Evolutionary conservation across 208 protist genomes (phyloP).

Genomic region (Trypanosoma boissoni): DNA sequence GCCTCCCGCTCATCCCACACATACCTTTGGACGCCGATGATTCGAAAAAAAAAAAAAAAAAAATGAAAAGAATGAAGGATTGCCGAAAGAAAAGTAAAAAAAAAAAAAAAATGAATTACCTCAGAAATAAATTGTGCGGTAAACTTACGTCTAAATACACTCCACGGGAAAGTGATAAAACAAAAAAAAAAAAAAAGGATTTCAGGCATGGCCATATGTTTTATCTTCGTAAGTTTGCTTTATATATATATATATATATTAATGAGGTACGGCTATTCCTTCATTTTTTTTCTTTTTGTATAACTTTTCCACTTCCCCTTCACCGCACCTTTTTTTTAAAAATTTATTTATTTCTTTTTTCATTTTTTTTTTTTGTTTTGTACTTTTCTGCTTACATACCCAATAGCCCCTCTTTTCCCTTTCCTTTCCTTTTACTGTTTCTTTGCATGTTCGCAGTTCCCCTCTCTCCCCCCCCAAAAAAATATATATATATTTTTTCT

Average conservation of each 20-base stretch:
- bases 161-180: slow-evolving; percentile 11
- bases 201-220: too few species aligned
- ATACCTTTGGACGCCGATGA: too few species aligned
- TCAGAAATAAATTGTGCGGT: not conserved
- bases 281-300: not conserved
- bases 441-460: not conserved
- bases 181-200: slow-evolving; percentile 17
- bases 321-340: not conserved
- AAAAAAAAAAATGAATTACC: not conserved
- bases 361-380: slow-evolving; percentile 13
- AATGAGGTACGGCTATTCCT: slow-evolving; percentile 4
- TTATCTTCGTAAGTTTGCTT: too few species aligned
- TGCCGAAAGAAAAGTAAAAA: not conserved
- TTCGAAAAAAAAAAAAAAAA: slow-evolving; percentile 17
- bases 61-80: not conserved
- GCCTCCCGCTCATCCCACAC: too few species aligned
- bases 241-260: too few species aligned
- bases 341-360: slow-evolving; percentile 9
- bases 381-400: not conserved
- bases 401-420: not conserved
- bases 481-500: not conserved
- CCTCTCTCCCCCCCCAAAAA: too few species aligned
- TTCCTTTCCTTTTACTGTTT: not conserved
- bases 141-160: not conserved
- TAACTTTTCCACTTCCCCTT: not conserved